phyloP scores from a whole-genome alignment of 768 basidiomycete species.

The Boletales sp. region DNA sequence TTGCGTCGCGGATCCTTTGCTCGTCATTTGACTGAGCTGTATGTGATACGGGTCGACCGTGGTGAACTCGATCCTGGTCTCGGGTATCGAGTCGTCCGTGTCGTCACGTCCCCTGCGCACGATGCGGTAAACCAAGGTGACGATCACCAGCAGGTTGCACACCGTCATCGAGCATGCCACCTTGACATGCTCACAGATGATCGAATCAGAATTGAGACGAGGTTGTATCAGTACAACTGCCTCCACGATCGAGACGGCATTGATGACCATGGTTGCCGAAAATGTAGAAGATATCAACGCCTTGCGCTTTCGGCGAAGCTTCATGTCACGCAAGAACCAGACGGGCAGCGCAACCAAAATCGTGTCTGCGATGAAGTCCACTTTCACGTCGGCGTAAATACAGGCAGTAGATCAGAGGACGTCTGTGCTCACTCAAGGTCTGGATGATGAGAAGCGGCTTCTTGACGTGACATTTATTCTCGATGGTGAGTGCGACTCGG shows the following conservation, averaged over 20 bases:
- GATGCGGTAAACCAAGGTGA: slow-evolving; percentile 16
- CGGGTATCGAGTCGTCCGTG: not conserved
- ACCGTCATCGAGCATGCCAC: slow-evolving; percentile 16
- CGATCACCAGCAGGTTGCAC: slow-evolving; percentile 25
- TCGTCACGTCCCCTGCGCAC: not conserved
- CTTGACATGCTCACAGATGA: slow-evolving; percentile 24
- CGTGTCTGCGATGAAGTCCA: slow-evolving; percentile 19
- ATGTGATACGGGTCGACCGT: slow-evolving; percentile 6
- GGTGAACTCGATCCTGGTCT: slow-evolving; percentile 10
- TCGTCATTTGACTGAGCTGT: not conserved
- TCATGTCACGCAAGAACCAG: slow-evolving; percentile 11
- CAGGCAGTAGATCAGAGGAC: not conserved
- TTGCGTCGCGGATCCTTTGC: not conserved
- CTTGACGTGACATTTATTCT: slow-evolving; percentile 3
- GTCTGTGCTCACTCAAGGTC: slow-evolving; percentile 9
- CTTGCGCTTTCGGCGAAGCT: slow-evolving; percentile 12
- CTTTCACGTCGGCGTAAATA: slow-evolving; percentile 3
- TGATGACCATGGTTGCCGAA: slow-evolving; percentile 21
- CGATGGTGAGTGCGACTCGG: no score
- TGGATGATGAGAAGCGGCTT: slow-evolving; percentile 5
- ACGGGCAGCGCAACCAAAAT: slow-evolving; percentile 19
- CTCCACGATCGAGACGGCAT: slow-evolving; percentile 15
- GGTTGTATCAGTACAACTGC: slow-evolving; percentile 4
- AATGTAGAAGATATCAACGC: slow-evolving; percentile 19
- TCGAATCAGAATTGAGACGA: slow-evolving; percentile 1